phyloP scores from a whole-genome alignment of 371 early-diverging fungal genomes.

The Mucor indicus region DNA sequence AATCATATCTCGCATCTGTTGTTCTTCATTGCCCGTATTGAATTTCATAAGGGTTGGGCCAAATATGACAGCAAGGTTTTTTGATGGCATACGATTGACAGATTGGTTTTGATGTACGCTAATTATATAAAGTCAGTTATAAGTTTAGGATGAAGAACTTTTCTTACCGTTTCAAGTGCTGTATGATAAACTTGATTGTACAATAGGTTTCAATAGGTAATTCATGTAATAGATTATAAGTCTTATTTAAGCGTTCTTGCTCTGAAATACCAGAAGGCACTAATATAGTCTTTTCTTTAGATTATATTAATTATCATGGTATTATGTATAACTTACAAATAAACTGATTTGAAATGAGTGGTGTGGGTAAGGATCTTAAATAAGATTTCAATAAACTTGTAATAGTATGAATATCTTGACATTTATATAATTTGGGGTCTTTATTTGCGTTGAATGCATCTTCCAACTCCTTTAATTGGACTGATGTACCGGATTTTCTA shows the following conservation, averaged over 20 bases:
- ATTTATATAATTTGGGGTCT: slow-evolving; percentile 39
- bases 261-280: not conserved
- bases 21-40: too few species aligned
- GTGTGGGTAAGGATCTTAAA: slow-evolving; percentile 86
- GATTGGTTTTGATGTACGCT: slow-evolving; percentile 53
- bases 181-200: slow-evolving; percentile 38
- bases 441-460: slow-evolving; percentile 41
- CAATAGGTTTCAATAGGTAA: slow-evolving; percentile 42
- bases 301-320: not conserved
- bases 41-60: slow-evolving; percentile 89
- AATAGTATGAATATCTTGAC: slow-evolving; percentile 67
- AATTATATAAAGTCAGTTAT: not conserved
- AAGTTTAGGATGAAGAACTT: not conserved
- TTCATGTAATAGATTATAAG: slow-evolving; percentile 20
- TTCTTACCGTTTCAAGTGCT: slow-evolving; percentile 32
- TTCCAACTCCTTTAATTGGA: slow-evolving; percentile 67
- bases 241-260: slow-evolving; percentile 20
- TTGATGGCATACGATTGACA: slow-evolving; percentile 81
- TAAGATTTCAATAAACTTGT: slow-evolving; percentile 93
- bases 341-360: slow-evolving; percentile 77
- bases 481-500: slow-evolving; percentile 83
- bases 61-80: slow-evolving; percentile 90
- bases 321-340: slow-evolving; percentile 23
- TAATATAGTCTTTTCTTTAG: too few species aligned
- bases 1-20: too few species aligned